Base-by-base conservation (phyloP, 176 grass and related monocot genomes). In the Avena sativa region DNA sequence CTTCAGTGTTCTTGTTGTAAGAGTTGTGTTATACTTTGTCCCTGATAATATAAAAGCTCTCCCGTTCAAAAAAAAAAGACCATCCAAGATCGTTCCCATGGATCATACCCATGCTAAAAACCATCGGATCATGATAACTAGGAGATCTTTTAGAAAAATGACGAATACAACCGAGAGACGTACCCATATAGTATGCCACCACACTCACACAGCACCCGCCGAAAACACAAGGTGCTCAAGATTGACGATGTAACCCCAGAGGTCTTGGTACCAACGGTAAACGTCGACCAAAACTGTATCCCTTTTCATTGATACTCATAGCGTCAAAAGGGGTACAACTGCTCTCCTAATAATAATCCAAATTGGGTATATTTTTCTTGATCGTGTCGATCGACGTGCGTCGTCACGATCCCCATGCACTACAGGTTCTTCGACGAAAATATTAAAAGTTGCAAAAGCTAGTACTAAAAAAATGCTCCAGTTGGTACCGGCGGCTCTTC, bases 341-440 rank as follows among this genome's bases (percentile, higher is more conserved):
- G 15, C 26, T 13, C 12, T 30, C 63, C 12, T 15, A 66, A 66
- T 15, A 15, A 30, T 64, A 34, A 34, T 3, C 61, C 60, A 12
- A 62, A 2, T 9, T 64, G 12, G 7, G 0, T 51, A 7, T 50
- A 10, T 51, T 53, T 53, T 52, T 28, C 6, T 74, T 28, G 40
- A 21, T 73, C 69, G 0, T 8, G n/a, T 23, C 55, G 64, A 83
- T 23, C 55, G 64, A 83, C 23, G 84, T 83, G 85, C 74, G 34
- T 74, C 72, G 68, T 87, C 89, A 91, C 81, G 13, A 84, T 28
- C 67, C 59, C 64, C 10, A 30, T 34, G 46, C 36, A 20, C 46
- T 53, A 87, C 23, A 74, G 81, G 85, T 58, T 51, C 58, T 87
- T 87, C 49, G 50, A 50, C 34, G 3, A 66, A 84, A 87, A 68